Percentiles rank a stretch among this genome's conserved stretches.
These are phyloP conservation scores for Globisporangium solare DNA, from an alignment of 352 stramenopile genomes.

Conservation along the genomic window DNA sequence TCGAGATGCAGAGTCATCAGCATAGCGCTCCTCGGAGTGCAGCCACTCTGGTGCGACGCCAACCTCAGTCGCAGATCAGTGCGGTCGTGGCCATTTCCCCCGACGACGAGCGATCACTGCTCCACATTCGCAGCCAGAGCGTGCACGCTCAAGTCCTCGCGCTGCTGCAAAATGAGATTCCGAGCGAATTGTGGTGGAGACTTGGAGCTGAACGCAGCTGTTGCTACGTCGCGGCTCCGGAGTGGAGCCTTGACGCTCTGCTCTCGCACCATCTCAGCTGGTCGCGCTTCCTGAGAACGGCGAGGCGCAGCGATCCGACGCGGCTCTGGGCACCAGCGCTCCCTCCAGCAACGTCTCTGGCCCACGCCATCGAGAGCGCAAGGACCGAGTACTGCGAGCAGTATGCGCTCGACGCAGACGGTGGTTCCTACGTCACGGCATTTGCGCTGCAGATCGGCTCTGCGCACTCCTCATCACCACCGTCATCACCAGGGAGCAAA, in stretches of 20 bases:
- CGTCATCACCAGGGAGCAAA: not conserved
- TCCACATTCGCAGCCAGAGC: not conserved
- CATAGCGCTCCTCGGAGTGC: not conserved
- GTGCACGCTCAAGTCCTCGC: not conserved
- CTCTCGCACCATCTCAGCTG: constrained; percentile 8
- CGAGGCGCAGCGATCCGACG: not conserved
- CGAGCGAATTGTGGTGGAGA: not conserved
- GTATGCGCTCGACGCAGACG: not conserved
- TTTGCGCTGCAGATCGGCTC: not conserved
- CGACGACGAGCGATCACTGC: not conserved
- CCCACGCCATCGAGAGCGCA: not conserved
- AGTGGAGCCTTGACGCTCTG: constrained; percentile 6
- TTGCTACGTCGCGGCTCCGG: not conserved
- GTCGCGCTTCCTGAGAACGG: not conserved
- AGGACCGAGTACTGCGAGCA: constrained; percentile 2
- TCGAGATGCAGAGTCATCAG: too few species aligned
- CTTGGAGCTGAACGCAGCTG: not conserved
- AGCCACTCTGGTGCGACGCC: not conserved
- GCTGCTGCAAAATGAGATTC: constrained; percentile 11
- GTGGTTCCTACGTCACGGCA: not conserved
- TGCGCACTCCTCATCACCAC: not conserved
- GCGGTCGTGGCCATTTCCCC: too few species aligned
- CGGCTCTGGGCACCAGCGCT: constrained; percentile 12
- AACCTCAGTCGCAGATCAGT: too few species aligned
- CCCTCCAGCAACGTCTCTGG: not conserved